These are phyloP conservation scores for Ruellia speciosa DNA, from an alignment of 305 asterid genomes.

Conservation along the genomic window DNA sequence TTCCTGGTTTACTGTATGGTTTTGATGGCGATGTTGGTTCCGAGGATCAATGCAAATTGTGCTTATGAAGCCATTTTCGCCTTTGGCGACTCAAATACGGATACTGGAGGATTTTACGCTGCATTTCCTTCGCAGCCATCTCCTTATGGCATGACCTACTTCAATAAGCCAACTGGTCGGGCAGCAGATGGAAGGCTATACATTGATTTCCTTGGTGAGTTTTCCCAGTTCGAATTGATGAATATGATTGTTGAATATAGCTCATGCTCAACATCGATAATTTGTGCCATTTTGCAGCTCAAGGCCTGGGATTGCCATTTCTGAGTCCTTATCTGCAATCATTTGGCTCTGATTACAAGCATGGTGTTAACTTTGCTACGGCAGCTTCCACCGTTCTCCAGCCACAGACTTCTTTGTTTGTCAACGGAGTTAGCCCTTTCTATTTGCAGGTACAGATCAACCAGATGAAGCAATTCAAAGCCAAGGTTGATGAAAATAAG, in stretches of 20 bases:
- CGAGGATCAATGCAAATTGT: slow-evolving; percentile 30
- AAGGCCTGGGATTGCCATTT: slow-evolving; percentile 41
- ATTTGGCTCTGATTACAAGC: slow-evolving; percentile 39
- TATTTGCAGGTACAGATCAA: slow-evolving; percentile 40
- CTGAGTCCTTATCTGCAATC: slow-evolving; percentile 43
- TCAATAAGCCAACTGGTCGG: slow-evolving; percentile 38
- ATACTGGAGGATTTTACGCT: slow-evolving; percentile 48
- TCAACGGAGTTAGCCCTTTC: slow-evolving; percentile 42
- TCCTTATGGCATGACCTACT: slow-evolving; percentile 61
- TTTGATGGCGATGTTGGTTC: slow-evolving; percentile 11
- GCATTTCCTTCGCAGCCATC: slow-evolving; percentile 49
- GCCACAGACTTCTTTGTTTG: slow-evolving; percentile 35
- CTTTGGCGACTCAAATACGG: slow-evolving; percentile 57
- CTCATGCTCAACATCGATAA: too few species aligned
- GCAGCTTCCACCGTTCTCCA: slow-evolving; percentile 38
- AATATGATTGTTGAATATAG: too few species aligned
- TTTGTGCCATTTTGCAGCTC: too few species aligned
- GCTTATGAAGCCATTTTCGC: slow-evolving; percentile 40
- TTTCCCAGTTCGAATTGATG: too few species aligned
- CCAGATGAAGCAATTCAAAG: slow-evolving; percentile 42
- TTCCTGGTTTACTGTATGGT: slow-evolving; percentile 6
- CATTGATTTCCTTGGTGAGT: slow-evolving; percentile 43
- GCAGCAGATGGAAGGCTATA: slow-evolving; percentile 39
- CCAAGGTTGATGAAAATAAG: slow-evolving; percentile 27
- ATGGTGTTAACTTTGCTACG: slow-evolving; percentile 50